Conservation (phyloP, 1,284 basidiomycete genomes). For the Fistulinella cinereoalba region DNA sequence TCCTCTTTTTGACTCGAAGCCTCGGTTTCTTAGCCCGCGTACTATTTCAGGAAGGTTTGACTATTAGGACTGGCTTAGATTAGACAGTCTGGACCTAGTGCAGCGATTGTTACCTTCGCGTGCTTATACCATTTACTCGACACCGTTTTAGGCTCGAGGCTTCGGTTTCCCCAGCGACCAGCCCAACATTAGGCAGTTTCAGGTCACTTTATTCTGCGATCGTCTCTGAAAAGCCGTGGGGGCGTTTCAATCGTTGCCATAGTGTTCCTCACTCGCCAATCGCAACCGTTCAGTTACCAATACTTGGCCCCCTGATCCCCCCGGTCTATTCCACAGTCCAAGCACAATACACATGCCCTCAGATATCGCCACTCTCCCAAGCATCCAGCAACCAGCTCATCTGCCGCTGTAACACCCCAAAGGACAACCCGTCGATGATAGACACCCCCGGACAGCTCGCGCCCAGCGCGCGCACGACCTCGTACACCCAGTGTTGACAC, state of each 20-base stretch:
- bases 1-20: constrained; percentile 5
- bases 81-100: background rate
- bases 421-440: constrained; percentile 8
- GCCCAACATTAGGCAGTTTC: constrained; percentile 8
- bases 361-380: constrained; percentile 33
- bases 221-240: background rate
- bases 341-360: background rate
- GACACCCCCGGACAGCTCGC: constrained; percentile 6
- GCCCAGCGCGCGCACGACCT: constrained; percentile 16
- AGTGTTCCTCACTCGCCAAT: constrained; percentile 3
- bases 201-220: background rate
- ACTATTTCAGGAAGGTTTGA: constrained; percentile 6
- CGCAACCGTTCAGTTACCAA: too few relatives aligned
- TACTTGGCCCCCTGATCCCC: too few relatives aligned
- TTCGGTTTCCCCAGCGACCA: background rate
- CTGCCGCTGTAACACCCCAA: constrained; percentile 19
- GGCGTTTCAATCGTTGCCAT: constrained; percentile 20
- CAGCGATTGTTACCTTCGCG: background rate
- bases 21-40: constrained; percentile 6
- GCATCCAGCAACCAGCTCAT: constrained; percentile 27
- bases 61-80: background rate
- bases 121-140: background rate
- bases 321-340: background rate
- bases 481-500: constrained; percentile 29
- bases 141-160: background rate